These are phyloP conservation scores for Xerocomellus dryophilus DNA, from an alignment of 768 basidiomycete genomes.

Conservation along the genomic window DNA sequence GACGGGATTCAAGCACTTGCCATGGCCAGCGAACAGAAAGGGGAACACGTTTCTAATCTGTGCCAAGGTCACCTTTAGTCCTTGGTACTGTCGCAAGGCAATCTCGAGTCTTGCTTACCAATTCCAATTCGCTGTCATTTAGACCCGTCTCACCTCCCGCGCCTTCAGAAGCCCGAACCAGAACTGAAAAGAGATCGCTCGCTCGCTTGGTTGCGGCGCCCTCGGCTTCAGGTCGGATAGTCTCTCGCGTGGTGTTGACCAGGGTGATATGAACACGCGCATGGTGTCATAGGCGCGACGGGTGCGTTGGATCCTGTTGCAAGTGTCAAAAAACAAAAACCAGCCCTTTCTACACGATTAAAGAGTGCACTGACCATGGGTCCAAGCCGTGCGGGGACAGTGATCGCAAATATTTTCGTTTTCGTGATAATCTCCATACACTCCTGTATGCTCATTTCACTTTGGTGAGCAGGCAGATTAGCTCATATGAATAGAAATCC, in stretches of 20 bases:
- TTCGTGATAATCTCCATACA: conserved; percentile 16
- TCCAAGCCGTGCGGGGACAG: conserved; percentile 24
- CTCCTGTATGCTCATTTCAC: conserved; percentile 22
- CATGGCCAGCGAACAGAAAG: conserved; percentile 59
- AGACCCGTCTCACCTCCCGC: conserved; percentile 16
- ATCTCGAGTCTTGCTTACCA: conserved; percentile 6
- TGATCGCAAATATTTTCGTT: conserved; percentile 13
- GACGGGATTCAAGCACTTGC: conserved; percentile 25
- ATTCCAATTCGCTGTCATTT: conserved; percentile 14
- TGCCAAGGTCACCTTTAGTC: neutral
- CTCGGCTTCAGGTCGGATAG: conserved; percentile 7
- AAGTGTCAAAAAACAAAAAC: neutral
- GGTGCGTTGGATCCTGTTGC: conserved; percentile 18
- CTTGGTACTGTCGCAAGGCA: neutral
- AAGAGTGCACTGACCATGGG: conserved; percentile 6
- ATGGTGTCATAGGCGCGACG: conserved; percentile 23
- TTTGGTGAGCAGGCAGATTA: conserved; percentile 11
- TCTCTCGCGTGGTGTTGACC: conserved; percentile 8
- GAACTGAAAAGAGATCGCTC: conserved; percentile 21
- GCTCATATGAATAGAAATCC: conserved; percentile 24
- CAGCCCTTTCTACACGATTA: no score
- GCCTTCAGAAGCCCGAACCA: conserved; percentile 21
- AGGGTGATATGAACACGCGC: conserved; percentile 20
- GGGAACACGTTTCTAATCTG: conserved; percentile 55
- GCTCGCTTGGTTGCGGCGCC: neutral